These are phyloP conservation scores for Jaltomata sinuosa DNA, from an alignment of 257 asterid genomes.

Conservation along the genomic window DNA sequence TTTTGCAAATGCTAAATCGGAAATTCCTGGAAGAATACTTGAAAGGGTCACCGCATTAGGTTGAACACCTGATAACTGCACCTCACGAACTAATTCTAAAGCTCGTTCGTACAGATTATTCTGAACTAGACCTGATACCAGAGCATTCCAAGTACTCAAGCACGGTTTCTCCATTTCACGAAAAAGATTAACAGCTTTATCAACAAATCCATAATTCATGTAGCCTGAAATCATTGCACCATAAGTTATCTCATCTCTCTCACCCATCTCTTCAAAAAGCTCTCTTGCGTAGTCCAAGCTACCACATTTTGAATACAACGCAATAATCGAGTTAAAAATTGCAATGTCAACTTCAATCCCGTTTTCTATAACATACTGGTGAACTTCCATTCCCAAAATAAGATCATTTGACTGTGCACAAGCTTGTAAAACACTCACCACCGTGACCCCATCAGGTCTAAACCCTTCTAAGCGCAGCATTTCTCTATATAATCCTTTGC, in stretches of 20 bases:
- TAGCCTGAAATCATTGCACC: slow-evolving; percentile 73
- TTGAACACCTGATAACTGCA: slow-evolving; percentile 45
- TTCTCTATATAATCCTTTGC: slow-evolving; percentile 49
- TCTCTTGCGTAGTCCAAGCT: slow-evolving; percentile 70
- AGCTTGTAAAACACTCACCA: slow-evolving; percentile 60
- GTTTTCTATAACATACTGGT: slow-evolving; percentile 42
- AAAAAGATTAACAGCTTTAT: slow-evolving; percentile 49
- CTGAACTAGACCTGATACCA: slow-evolving; percentile 69
- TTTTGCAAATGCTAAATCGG: slow-evolving; percentile 44
- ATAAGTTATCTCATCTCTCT: slow-evolving; percentile 65
- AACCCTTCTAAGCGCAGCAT: slow-evolving; percentile 37
- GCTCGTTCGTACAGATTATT: slow-evolving; percentile 40
- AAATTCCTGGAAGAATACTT: slow-evolving; percentile 61
- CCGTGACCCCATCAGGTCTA: slow-evolving; percentile 56
- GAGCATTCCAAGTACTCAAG: slow-evolving; percentile 77
- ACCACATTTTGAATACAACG: slow-evolving; percentile 74
- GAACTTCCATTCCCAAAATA: slow-evolving; percentile 63
- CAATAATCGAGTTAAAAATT: slow-evolving; percentile 54
- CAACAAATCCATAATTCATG: slow-evolving; percentile 70
- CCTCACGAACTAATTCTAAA: slow-evolving; percentile 39
- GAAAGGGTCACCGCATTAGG: slow-evolving; percentile 69
- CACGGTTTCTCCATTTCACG: slow-evolving; percentile 42
- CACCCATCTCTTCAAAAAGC: slow-evolving; percentile 70
- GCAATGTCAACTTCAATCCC: slow-evolving; percentile 51
- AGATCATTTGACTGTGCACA: slow-evolving; percentile 81